Base-by-base conservation (phyloP, 805 yeast genomes). In the Spathaspora hagerdaliae region DNA sequence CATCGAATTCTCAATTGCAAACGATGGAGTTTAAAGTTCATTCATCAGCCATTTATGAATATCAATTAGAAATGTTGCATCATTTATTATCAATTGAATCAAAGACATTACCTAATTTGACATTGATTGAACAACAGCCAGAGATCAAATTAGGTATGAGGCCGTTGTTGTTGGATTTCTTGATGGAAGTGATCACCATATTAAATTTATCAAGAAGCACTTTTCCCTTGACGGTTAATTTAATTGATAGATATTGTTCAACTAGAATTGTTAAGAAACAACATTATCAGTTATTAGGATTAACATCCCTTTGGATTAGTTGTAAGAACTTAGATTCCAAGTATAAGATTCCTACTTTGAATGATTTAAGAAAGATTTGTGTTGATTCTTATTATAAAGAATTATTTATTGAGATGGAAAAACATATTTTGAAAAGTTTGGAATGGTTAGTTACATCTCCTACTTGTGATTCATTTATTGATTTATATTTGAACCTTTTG, bases 371-470 rank as follows among this genome's bases (percentile, higher is more conserved):
- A 54, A 76, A 75, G 46, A 69, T 79, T 61, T 80, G 85, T 60
- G 79, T 82, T 60, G 72, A 77, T 51, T 77, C 78, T 57, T 81
- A 79, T 61, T 72, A 78, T 43, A 76, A 73, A 51, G 71, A 74
- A 51, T 67, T 78, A 49, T 80, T 85, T 57, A 65, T 81, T 47
- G 82, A 81, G 56, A 81, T 84, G 81, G 95, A 86, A 59, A 73
- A 81, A 47, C 83, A 82, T 54, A 73, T 86, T 37, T 67, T 85
- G 46, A 79, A 77, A 55, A 71, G 81, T 5, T 67, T 86, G 49
- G 70, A 79, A 45, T 86, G 92, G 92, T 72, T 77, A 51, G 66
- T 84, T 33, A 74, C 79, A 42, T 67, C 75, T 31, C 80, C 87
- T 24, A 81, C 87, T 3, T 76, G 79, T 52, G 90, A 84, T 60